Conservation (phyloP, 352 stramenopile genomes). For the Pythium apleroticum region DNA sequence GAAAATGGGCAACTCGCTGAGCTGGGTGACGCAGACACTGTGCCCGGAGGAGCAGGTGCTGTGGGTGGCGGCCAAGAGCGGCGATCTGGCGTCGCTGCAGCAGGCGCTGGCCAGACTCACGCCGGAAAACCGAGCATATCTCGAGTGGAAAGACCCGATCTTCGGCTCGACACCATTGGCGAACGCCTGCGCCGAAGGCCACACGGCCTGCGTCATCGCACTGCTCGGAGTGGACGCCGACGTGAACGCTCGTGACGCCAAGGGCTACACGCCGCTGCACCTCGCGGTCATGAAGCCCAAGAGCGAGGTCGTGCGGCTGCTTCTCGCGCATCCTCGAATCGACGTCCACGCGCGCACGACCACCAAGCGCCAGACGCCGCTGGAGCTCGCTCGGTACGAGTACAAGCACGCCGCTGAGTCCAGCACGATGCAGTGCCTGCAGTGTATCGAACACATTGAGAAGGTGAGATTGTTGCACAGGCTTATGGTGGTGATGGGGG, state of each 20-base stretch:
- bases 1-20: constrained; percentile 74
- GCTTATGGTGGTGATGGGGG: not conserved
- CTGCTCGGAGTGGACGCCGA: constrained; percentile 59
- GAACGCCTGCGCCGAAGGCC: constrained; percentile 56
- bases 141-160: constrained; percentile 70
- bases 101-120: constrained; percentile 51
- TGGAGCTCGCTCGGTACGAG: constrained; percentile 67
- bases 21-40: constrained; percentile 70
- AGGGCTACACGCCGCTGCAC: constrained; percentile 69
- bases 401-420: constrained; percentile 42
- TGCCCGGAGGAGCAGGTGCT: constrained; percentile 74
- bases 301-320: constrained; percentile 62
- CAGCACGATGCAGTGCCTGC: constrained; percentile 41
- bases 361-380: constrained; percentile 55
- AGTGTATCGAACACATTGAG: constrained; percentile 79
- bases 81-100: constrained; percentile 52
- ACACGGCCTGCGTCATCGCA: constrained; percentile 57
- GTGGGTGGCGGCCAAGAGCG: constrained; percentile 76
- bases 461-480: constrained; percentile 38
- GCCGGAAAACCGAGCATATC: constrained; percentile 56
- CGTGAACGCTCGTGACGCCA: constrained; percentile 52
- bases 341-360: constrained; percentile 57
- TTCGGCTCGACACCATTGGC: constrained; percentile 68
- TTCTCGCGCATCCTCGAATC: constrained; percentile 52
- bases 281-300: constrained; percentile 59